A percentile compares a stretch with the other conserved stretches of the same genome.
These are phyloP conservation scores for Cyclotella atomus DNA, from an alignment of 108 stramenopile genomes.

Conservation along the genomic window DNA sequence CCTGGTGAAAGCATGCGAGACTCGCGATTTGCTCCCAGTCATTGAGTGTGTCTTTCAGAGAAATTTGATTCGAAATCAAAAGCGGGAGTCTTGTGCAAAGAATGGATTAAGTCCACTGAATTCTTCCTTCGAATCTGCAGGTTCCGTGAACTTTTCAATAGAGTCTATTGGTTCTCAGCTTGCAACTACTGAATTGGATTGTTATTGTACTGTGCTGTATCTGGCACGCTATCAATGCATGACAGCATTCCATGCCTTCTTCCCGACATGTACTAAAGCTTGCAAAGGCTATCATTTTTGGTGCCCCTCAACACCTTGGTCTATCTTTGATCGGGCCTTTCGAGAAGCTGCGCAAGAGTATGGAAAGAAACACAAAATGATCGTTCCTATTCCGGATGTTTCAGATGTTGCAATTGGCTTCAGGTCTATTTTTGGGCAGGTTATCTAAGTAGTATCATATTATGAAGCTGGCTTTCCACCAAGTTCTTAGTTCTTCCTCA, in stretches of 20 bases:
- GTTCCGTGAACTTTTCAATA: conserved; percentile 5
- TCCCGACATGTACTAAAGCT: conserved; percentile 55
- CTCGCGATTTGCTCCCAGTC: conserved; percentile 74
- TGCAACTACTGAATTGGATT: conserved; percentile 58
- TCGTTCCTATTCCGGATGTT: conserved; percentile 62
- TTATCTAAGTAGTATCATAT: conserved; percentile 48
- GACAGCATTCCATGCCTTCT: conserved; percentile 70
- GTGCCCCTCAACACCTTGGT: conserved; percentile 74
- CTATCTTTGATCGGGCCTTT: conserved; percentile 85
- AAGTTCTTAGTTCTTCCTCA: too few relatives aligned
- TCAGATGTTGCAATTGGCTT: conserved; percentile 84
- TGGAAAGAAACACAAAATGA: conserved; percentile 34
- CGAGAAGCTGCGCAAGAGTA: conserved; percentile 72
- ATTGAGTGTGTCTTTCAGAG: conserved; percentile 71
- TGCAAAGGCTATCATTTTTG: conserved; percentile 91
- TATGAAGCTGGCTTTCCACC: too few relatives aligned
- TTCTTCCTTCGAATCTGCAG: conserved; percentile 44
- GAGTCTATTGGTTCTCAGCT: conserved; percentile 9
- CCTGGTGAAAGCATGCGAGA: conserved; percentile 85
- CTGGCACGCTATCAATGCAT: conserved; percentile 87
- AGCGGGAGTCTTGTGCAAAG: conserved; percentile 12
- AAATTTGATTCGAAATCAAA: conserved; percentile 45
- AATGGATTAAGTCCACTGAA: conserved; percentile 5
- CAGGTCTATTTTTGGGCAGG: conserved; percentile 84
- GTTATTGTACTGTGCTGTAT: conserved; percentile 80